Base-by-base conservation (phyloP, 768 basidiomycete species). In the Kwoniella sp. region DNA sequence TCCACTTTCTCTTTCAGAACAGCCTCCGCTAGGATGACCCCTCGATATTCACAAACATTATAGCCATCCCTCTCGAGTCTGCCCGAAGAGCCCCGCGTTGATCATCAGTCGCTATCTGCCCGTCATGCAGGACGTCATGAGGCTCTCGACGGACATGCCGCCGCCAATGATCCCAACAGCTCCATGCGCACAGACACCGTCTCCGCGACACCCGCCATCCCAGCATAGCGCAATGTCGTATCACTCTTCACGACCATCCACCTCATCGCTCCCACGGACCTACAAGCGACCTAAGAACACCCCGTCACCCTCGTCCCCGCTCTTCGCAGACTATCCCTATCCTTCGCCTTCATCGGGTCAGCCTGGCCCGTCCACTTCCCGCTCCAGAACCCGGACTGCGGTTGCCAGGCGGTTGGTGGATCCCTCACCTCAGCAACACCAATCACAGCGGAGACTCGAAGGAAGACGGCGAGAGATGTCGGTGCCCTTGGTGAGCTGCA, bases 401-500 rank as follows among this genome's bases (percentile, higher is more conserved):
- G 48, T 50, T 14, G 48, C 48, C 9, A 41, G 48, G 27, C 38
- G 48, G 23, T 41, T 50, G 17, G 31, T 50, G 27, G 48, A 50
- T 22, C 28, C 38, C 33, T 50, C 48, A 11, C 48, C 48, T 5
- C 48, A 45, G 33, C 36, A n/a, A n/a, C n/a, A n/a, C n/a, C n/a
- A n/a, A n/a, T n/a, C n/a, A n/a, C n/a, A 29, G 8, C 37, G 52
- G 41, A 39, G 28, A 23, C n/a, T 29, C 12, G 40, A 43, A 15
- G 39, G 40, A 29, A 57, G 61, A 36, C 63, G 61, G 56, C 52
- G 61, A 44, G 66, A 68, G 36, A 55, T 63, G 41, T 64, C 66
- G 45, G 66, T 68, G 23, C 66, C 66, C 36, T 43, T 68, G 50
- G 66, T 68, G 53, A 68, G 63, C n/a, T n/a, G n/a, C n/a, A n/a